These are phyloP conservation scores for Lasiosphaeria hispida DNA, from an alignment of 495 filamentous ascomycete genomes.

Conservation along the genomic window DNA sequence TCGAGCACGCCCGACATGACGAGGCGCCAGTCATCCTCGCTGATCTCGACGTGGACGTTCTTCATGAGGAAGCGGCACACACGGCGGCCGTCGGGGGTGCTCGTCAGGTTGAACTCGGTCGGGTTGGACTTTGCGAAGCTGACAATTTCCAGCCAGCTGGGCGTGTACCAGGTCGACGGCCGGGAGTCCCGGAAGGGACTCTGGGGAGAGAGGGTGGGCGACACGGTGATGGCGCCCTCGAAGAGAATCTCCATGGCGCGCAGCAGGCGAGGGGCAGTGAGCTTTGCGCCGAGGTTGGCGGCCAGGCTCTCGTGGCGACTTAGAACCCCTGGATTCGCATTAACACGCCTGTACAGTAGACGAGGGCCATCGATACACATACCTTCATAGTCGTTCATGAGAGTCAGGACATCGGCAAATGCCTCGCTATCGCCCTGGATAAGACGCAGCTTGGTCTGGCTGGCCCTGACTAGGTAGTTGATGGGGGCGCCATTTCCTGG, in stretches of 20 bases:
- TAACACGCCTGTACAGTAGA: background rate
- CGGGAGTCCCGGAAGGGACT: constrained; percentile 24
- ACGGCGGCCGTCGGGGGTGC: constrained; percentile 58
- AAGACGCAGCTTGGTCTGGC: constrained; percentile 38
- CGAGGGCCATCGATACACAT: constrained; percentile 3
- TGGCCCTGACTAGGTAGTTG: constrained; percentile 66
- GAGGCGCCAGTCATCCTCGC: constrained; percentile 80
- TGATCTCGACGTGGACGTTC: constrained; percentile 78
- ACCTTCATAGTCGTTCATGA: constrained; percentile 75
- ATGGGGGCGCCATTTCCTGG: constrained; percentile 60
- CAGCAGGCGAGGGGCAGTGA: constrained; percentile 75
- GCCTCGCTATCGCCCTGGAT: constrained; percentile 45
- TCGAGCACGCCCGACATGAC: constrained; percentile 79
- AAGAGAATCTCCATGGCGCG: constrained; percentile 84
- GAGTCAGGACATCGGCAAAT: constrained; percentile 51
- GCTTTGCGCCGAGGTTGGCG: constrained; percentile 78
- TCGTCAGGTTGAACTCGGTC: constrained; percentile 71
- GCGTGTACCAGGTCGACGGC: constrained; percentile 58
- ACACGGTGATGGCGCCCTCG: constrained; percentile 71
- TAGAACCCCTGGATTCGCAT: constrained; percentile 58
- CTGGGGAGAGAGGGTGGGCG: constrained; percentile 54
- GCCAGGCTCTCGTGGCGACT: constrained; percentile 84
- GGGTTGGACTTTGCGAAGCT: constrained; percentile 80
- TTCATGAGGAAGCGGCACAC: constrained; percentile 81
- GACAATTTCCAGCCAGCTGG: constrained; percentile 76